Conservation (phyloP, 2,329 filamentous ascomycete genomes). For the Colletotrichum destructivum region DNA sequence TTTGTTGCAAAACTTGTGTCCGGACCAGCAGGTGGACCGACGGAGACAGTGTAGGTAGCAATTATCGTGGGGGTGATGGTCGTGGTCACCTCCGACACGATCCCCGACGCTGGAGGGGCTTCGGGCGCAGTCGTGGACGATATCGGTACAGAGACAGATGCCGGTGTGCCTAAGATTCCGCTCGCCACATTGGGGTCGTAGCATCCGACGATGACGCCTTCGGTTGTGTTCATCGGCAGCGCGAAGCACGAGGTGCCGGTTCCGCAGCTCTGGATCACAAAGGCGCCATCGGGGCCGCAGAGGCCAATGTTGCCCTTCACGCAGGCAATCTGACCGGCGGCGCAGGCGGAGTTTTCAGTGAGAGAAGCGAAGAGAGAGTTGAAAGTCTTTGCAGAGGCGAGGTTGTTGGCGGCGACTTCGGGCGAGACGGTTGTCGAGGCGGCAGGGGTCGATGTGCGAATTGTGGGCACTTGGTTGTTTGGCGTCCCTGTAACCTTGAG, state of each 20-base stretch:
- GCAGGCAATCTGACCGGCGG: conserved; percentile 64
- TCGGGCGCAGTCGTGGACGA: conserved; percentile 8
- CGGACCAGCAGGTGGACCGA: conserved; percentile 24
- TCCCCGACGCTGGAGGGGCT: conserved; percentile 10
- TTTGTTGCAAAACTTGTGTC: conserved; percentile 2
- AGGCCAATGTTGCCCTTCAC: conserved; percentile 64
- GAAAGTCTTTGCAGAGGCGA: conserved; percentile 60
- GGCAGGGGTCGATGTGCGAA: conserved; percentile 52
- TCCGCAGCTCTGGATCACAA: conserved; percentile 57
- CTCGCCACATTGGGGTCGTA: conserved; percentile 57
- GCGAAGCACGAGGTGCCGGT: conserved; percentile 63
- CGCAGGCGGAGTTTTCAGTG: conserved; percentile 63
- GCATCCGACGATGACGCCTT: conserved; percentile 67
- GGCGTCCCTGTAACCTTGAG: conserved; percentile 52
- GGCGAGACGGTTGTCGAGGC: conserved; percentile 59
- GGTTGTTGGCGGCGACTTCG: conserved; percentile 60
- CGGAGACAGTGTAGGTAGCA: conserved; percentile 36
- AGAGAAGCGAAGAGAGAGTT: conserved; percentile 64
- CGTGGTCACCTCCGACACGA: conserved; percentile 23
- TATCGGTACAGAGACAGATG: conserved; percentile 40
- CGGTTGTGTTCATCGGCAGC: conserved; percentile 65
- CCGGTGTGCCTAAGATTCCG: conserved; percentile 57
- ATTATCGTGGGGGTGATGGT: conserved; percentile 34
- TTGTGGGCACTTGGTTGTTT: conserved; percentile 59
- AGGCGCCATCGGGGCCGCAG: conserved; percentile 60